These are phyloP conservation scores for Phyllosticta citribraziliensis DNA, from an alignment of 2,329 filamentous ascomycete species.

Conservation along the genomic window DNA sequence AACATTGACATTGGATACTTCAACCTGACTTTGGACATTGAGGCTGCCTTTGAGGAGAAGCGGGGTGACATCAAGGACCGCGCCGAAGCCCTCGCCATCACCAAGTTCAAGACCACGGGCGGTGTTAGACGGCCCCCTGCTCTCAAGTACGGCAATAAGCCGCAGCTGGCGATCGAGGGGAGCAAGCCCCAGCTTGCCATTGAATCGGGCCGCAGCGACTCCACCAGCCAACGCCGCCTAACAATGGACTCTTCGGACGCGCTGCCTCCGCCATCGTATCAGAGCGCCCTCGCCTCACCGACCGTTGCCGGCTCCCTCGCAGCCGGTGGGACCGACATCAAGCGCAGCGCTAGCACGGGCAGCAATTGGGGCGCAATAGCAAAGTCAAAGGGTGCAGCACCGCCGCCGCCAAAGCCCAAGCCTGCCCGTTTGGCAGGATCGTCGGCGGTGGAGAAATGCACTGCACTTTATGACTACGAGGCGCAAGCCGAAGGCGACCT, in stretches of 20 bases:
- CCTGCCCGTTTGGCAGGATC: constrained; percentile 60
- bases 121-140: constrained; percentile 35
- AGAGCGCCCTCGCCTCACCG: constrained; percentile 24
- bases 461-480: constrained; percentile 90
- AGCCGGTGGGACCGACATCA: constrained; percentile 18
- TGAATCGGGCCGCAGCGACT: constrained; percentile 19
- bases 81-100: constrained; percentile 74
- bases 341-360: constrained; percentile 22
- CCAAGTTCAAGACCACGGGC: constrained; percentile 84
- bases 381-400: constrained; percentile 39
- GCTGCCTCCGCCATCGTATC: constrained; percentile 31
- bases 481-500: constrained; percentile 91
- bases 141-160: constrained; percentile 29
- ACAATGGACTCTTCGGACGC: constrained; percentile 24
- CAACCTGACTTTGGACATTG: constrained; percentile 79
- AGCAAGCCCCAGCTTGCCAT: constrained; percentile 24
- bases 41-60: constrained; percentile 83
- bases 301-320: constrained; percentile 11
- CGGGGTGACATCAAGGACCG: constrained; percentile 78
- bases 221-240: constrained; percentile 15
- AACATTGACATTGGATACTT: constrained; percentile 96
- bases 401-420: constrained; percentile 47
- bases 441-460: constrained; percentile 65
- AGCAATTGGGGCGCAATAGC: constrained; percentile 33
- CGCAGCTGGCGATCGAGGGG: constrained; percentile 25